phyloP scores from a whole-genome alignment of 768 basidiomycete genomes.

The Pleurotus platypus region DNA sequence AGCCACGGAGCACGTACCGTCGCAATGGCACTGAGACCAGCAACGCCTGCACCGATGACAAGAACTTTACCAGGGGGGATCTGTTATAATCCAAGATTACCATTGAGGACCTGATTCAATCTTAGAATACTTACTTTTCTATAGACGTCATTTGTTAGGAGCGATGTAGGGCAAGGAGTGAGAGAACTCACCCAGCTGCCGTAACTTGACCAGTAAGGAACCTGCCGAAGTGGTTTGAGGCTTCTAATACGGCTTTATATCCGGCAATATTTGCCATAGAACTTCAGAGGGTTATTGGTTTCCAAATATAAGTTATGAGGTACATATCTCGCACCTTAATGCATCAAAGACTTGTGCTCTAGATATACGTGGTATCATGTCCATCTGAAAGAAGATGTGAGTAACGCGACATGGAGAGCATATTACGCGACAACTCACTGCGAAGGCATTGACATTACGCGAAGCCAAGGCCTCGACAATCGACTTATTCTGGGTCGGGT shows the following conservation, averaged over 20 bases:
- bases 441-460: conserved; percentile 69
- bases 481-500: conserved; percentile 77
- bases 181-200: conserved; percentile 72
- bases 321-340: conserved; percentile 50
- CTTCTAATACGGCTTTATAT: conserved; percentile 89
- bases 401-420: neutral
- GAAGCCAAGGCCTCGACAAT: conserved; percentile 68
- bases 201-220: conserved; percentile 91
- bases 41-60: conserved; percentile 86
- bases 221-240: conserved; percentile 84
- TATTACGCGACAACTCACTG: conserved; percentile 30
- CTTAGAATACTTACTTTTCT: conserved; percentile 38
- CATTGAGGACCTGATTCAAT: too few relatives aligned
- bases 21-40: conserved; percentile 83
- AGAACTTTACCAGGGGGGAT: conserved; percentile 86
- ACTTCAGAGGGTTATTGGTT: conserved; percentile 32
- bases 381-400: conserved; percentile 48
- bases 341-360: conserved; percentile 90
- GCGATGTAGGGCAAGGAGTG: neutral
- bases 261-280: conserved; percentile 96
- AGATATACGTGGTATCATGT: conserved; percentile 88
- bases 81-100: conserved; percentile 28
- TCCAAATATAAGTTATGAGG: neutral
- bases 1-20: conserved; percentile 44
- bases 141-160: conserved; percentile 4